Evolutionary conservation across 805 yeast species (phyloP), one percentile per base, ranked within the genome.

Genomic region (Clavispora vitiphila): DNA sequence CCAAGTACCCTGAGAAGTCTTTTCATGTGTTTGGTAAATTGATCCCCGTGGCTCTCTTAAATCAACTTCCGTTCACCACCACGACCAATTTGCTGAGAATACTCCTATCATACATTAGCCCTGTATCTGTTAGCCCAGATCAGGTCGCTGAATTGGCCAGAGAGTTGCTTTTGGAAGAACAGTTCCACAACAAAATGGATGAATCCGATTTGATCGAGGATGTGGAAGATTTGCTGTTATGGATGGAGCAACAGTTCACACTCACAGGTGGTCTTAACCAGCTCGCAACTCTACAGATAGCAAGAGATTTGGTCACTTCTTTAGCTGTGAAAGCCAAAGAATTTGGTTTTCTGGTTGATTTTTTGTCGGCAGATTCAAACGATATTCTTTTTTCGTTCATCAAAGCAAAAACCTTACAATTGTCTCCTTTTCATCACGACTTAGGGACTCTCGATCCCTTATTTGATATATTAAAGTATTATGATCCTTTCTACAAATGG

Each of bases 401-500:
- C 2, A 30, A 38, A 40, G 51, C 54, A 8, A 50, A 47, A 21
- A 41, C 49, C 7, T 44, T 40, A 16, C 51, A 52, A 10, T 37
- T 43, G 30, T 35, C 52, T 12, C 31, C 34, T 4, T 47, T 42
- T 18, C 47, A 47, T 35, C 44, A 42, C 18, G 57, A 58, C 29
- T 36, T 61, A 5, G 48, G 40, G 3, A 41, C 44, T 4, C 50
- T 60, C 18, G 21, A 36, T 0, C 48, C 53, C 4, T 42, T 64
- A 5, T 47, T 50, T 15, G 25, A 23, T 8, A 14, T 45, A 5
- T 24, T 55, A 9, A 23, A 40, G 8, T 46, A 45, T 5, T 46
- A 45, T 16, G 41, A 35, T 3, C 54, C 53, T 3, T 64, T 60
- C 41, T 23, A 45, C 3, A 12, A 40, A 9, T 67, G 72, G 71